Evolutionary conservation across 331 rosid species (phyloP).

Genomic region (Erythrophleum ivorense): DNA sequence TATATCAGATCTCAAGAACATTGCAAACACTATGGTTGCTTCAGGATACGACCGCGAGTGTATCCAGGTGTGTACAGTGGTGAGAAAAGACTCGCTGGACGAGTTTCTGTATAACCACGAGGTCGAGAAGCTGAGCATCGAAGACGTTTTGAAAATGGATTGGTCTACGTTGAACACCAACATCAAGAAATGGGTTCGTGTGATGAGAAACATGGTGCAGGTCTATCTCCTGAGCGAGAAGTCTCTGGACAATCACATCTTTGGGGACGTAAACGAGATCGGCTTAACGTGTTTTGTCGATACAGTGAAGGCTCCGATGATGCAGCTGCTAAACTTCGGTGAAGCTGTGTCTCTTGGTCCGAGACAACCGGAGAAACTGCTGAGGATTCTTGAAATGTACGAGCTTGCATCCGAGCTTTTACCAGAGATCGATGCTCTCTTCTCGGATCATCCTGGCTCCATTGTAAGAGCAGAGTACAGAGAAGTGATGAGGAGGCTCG

Average conservation of each 20-base stretch:
- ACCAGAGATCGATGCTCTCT: too few relatives aligned
- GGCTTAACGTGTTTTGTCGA: too few relatives aligned
- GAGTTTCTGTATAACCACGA: slow-evolving; percentile 60
- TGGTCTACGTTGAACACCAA: slow-evolving; percentile 49
- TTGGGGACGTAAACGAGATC: slow-evolving; percentile 46
- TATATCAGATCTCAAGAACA: slow-evolving; percentile 56
- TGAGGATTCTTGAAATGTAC: too few relatives aligned
- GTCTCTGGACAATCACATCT: slow-evolving; percentile 52
- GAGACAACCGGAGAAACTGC: too few relatives aligned
- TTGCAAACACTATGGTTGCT: slow-evolving; percentile 62
- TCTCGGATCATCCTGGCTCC: too few relatives aligned
- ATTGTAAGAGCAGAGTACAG: too few relatives aligned
- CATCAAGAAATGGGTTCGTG: slow-evolving; percentile 61
- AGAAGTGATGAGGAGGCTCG: slow-evolving; percentile 41
- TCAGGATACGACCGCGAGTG: slow-evolving; percentile 59
- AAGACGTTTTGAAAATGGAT: slow-evolving; percentile 54
- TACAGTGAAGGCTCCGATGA: too few relatives aligned
- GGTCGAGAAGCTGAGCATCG: slow-evolving; percentile 54
- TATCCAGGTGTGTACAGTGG: slow-evolving; percentile 53
- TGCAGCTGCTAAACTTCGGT: too few relatives aligned
- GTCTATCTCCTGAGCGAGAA: slow-evolving; percentile 60
- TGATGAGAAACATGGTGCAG: slow-evolving; percentile 50
- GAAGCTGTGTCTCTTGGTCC: too few relatives aligned
- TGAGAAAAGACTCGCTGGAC: too few relatives aligned
- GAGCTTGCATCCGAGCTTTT: too few relatives aligned